These are phyloP conservation scores for Porphyrellus sp. DNA, from an alignment of 1,284 basidiomycete species.

Conservation along the genomic window DNA sequence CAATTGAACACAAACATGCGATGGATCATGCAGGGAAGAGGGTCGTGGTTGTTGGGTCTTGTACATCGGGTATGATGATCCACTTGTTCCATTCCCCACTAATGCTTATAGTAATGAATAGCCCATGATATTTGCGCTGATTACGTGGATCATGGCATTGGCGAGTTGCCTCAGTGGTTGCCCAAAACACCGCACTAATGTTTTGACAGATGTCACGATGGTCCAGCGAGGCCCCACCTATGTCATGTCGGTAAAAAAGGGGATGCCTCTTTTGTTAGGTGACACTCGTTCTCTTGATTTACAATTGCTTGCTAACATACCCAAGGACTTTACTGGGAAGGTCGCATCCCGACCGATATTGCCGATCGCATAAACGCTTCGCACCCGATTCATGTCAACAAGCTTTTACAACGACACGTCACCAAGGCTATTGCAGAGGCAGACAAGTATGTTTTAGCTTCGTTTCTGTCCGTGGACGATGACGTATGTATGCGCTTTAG, in stretches of 20 bases:
- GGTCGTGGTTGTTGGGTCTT: constrained; percentile 58
- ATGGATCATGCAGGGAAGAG: constrained; percentile 54
- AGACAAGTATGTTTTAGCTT: constrained; percentile 19
- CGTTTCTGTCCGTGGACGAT: too few species aligned
- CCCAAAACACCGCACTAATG: neutral
- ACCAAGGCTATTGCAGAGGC: constrained; percentile 30
- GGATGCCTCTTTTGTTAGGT: constrained; percentile 42
- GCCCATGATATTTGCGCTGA: constrained; percentile 33
- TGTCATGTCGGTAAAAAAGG: constrained; percentile 50
- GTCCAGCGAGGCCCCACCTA: constrained; percentile 63
- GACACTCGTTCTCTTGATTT: constrained; percentile 19
- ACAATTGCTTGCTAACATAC: neutral
- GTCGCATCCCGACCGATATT: constrained; percentile 38
- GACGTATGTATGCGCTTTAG: constrained; percentile 34
- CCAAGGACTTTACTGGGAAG: constrained; percentile 46
- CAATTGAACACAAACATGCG: constrained; percentile 47
- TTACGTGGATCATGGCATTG: constrained; percentile 31
- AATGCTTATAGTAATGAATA: constrained; percentile 12
- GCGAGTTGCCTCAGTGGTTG: constrained; percentile 8
- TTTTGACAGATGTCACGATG: constrained; percentile 53
- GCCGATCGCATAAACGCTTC: constrained; percentile 42
- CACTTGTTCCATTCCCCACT: neutral
- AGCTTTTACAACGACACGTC: constrained; percentile 43
- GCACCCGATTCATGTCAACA: constrained; percentile 20
- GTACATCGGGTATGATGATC: constrained; percentile 48